Percentiles rank a stretch among this genome's conserved stretches.
phyloP scores from a whole-genome alignment of 495 filamentous ascomycete genomes.

The Talaromyces borbonicus region DNA sequence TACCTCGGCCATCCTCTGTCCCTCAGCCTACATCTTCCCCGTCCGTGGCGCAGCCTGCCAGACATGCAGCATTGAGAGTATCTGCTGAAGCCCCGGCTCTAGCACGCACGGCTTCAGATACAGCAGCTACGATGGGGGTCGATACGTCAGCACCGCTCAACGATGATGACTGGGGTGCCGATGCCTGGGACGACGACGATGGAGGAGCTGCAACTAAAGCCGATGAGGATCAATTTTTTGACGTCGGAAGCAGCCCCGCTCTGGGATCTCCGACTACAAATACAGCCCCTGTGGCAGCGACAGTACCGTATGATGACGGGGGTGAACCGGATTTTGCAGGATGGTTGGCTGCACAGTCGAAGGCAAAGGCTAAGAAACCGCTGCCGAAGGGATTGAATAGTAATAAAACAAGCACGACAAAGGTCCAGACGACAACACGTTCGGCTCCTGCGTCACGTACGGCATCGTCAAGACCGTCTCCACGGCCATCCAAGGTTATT shows the following conservation, averaged over 20 bases:
- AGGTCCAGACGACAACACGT: slow-evolving; percentile 4
- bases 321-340: slow-evolving; percentile 90
- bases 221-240: slow-evolving; percentile 38
- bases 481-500: slow-evolving; percentile 34
- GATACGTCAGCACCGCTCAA: slow-evolving; percentile 46
- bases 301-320: slow-evolving; percentile 61
- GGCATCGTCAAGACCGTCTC: slow-evolving; percentile 26
- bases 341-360: slow-evolving; percentile 76
- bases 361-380: slow-evolving; percentile 59
- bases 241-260: slow-evolving; percentile 29
- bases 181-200: slow-evolving; percentile 52
- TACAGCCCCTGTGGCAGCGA: slow-evolving; percentile 18
- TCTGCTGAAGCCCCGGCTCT: slow-evolving; percentile 32
- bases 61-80: slow-evolving; percentile 20
- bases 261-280: slow-evolving; percentile 19
- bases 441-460: slow-evolving; percentile 17
- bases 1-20: slow-evolving; percentile 33
- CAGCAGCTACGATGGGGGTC: slow-evolving; percentile 27
- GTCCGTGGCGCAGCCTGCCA: slow-evolving; percentile 42
- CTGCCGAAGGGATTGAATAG: slow-evolving; percentile 63
- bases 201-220: slow-evolving; percentile 39
- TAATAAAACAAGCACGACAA: slow-evolving; percentile 36
- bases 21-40: slow-evolving; percentile 33
- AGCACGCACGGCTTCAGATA: slow-evolving; percentile 31
- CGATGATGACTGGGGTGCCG: slow-evolving; percentile 61